phyloP scores from a whole-genome alignment of 2,329 filamentous ascomycete species.

The Xylaria sp. region DNA sequence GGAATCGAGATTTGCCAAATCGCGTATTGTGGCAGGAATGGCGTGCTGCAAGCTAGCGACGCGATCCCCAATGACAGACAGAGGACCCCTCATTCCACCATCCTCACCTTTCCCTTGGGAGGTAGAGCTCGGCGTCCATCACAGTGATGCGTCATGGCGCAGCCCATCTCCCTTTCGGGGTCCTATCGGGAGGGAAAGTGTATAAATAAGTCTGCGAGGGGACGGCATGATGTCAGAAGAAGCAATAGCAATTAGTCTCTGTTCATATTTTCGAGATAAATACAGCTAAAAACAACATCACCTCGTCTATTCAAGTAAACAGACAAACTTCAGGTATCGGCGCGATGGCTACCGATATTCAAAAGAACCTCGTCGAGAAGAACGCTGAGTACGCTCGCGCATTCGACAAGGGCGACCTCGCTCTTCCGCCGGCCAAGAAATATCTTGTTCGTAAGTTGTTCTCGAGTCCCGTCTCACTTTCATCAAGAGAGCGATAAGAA shows the following conservation, averaged over 20 bases:
- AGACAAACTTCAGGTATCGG: background rate
- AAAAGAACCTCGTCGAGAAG: slow-evolving; percentile 65
- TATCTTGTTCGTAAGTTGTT: slow-evolving; percentile 67
- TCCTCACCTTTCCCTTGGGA: slow-evolving; percentile 24
- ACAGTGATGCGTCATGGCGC: slow-evolving; percentile 5
- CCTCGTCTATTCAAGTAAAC: background rate
- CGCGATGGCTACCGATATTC: slow-evolving; percentile 54
- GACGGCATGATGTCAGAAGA: background rate
- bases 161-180: background rate
- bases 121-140: slow-evolving; percentile 6
- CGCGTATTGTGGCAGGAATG: slow-evolving; percentile 31
- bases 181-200: background rate
- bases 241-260: background rate
- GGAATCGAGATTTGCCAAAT: slow-evolving; percentile 20
- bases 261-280: background rate
- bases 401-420: slow-evolving; percentile 74
- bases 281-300: background rate
- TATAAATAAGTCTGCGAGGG: slow-evolving; percentile 30
- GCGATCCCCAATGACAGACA: slow-evolving; percentile 35
- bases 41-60: slow-evolving; percentile 34
- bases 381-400: slow-evolving; percentile 67
- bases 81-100: slow-evolving; percentile 34
- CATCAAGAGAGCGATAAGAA: background rate
- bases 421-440: slow-evolving; percentile 75
- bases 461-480: background rate